Base-by-base conservation (phyloP, 805 yeast species). In the Kazachstania kunashirensis region DNA sequence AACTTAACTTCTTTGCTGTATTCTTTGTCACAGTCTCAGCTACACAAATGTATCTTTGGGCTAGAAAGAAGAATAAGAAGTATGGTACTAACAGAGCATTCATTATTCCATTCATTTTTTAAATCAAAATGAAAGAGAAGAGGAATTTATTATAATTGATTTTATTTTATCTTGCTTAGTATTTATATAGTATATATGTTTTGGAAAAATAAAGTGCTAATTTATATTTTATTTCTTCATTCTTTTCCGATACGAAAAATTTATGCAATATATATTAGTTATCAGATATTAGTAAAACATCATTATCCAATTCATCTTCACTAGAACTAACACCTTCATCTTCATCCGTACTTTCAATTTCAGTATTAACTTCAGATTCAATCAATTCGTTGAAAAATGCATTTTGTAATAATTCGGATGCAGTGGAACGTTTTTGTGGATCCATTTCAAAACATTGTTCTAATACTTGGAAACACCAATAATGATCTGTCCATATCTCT, bases 11-110 rank as follows among this genome's bases (percentile, higher is more conserved):
- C 73, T 70, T 86, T 24, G 72, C 89, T 23, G 69, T 77, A 54
- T 50, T 84, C 16, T 92, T 92, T 64, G 64, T 77, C 34, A 48
- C 67, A 14, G 84, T 84, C 33, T 79, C 92, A 33, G 66, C 82
- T 11, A 70, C 59, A 28, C 96, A 92, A 57, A 89, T 92, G 97
- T 79, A 73, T 65, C 48, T 75, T 37, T 89, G 97, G 96, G 96
- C 97, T 16, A 70, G 74, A 40, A 79, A 84, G 67, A 88, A 85
- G 59, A 94, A 89, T 62, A 67, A 65, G 50, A 73, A 75, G 45
- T 92, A 89, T 59, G 89, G 89, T 52, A 75, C 76, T 50, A 68
- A 73, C 56, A 79, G 86, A 62, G 79, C 85, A 55, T 80, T 84
- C 44, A 67, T 78, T 61, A 65, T 92, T 48, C 98, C 98, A 17